phyloP scores from a whole-genome alignment of 1,284 basidiomycete genomes.

The Veloboletus limbatus region DNA sequence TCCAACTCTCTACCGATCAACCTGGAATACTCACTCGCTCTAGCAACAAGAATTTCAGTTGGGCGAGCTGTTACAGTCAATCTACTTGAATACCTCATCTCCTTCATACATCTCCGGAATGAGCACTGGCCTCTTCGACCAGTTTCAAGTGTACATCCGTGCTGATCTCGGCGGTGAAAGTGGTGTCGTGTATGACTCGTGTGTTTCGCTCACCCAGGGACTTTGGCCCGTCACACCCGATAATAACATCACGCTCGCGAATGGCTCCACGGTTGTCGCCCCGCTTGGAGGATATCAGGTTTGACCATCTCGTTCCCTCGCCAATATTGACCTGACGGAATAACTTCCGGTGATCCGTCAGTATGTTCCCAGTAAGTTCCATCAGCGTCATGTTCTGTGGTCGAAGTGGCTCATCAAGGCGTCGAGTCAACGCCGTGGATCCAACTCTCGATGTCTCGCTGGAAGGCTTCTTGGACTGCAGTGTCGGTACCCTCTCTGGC shows the following conservation, averaged over 20 bases:
- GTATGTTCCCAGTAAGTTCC: constrained; percentile 60
- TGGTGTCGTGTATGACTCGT: constrained; percentile 68
- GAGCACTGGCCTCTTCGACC: constrained; percentile 47
- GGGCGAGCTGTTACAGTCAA: constrained; percentile 56
- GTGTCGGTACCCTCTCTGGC: constrained; percentile 37
- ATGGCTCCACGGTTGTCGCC: constrained; percentile 65
- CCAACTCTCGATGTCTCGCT: constrained; percentile 58
- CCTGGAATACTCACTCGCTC: constrained; percentile 1
- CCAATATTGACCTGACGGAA: background rate
- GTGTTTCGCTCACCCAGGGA: constrained; percentile 69
- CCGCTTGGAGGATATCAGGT: constrained; percentile 74
- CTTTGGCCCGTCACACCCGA: constrained; percentile 56
- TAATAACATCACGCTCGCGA: constrained; percentile 62
- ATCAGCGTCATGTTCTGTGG: constrained; percentile 35
- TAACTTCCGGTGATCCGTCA: constrained; percentile 17
- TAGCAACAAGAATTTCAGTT: constrained; percentile 60
- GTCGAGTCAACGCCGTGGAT: constrained; percentile 62
- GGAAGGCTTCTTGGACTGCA: constrained; percentile 63
- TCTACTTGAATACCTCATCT: constrained; percentile 62
- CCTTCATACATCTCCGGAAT: constrained; percentile 59
- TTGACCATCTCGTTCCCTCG: constrained; percentile 10
- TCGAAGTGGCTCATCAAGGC: constrained; percentile 27
- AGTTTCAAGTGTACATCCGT: constrained; percentile 43
- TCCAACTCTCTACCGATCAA: background rate
- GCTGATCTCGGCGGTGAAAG: constrained; percentile 80